Base-by-base conservation (phyloP, 2,329 filamentous ascomycete genomes). In the Thelonectria discophora region DNA sequence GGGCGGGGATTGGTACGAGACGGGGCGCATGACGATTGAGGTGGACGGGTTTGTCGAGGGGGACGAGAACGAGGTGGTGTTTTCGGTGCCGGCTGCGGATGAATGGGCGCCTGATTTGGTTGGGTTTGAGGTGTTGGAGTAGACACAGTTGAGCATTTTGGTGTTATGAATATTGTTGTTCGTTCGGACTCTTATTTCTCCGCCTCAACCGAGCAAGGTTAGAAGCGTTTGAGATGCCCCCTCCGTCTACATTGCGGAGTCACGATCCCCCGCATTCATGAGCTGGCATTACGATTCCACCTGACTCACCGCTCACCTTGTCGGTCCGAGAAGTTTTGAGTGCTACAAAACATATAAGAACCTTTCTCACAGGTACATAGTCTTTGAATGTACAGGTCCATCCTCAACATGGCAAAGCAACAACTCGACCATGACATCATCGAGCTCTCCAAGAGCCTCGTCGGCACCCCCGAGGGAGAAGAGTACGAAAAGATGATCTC, bases 1-100 rank as follows among this genome's bases (percentile, higher is more conserved):
- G 1, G 84, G 82, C 0, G 74, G 77, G 2, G 78, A 84, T 57
- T 86, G 84, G 83, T 81, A 75, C 56, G 82, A 85, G 71, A 78
- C 77, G 0, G 81, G 79, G 1, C 76, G 80, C 0, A 59, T 85
- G 64, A 74, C 75, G 0, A 70, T 85, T 9, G 74, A 81, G 62
- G 72, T 82, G 0, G 77, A 79, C 30, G 82, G 81, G 0, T 85
- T 83, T 67, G 75, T 73, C 12, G 74, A 73, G 10, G 81, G 81
- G 0, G 63, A 64, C 0, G 71, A 73, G 12, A 81, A 81, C 46
- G 69, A 67, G 24, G 71, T 82, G 4, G 69, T 74, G 8, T 79
- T 82, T 57, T 70, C 65, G 5, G 69, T 67, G 3, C 65, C 71
- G 1, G 63, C 68, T 3, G 69, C 68, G 1, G 67, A 67, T 2